Evolutionary conservation across 148 eudicot genomes (phyloP), one percentile per base, ranked within the genome.

Genomic region (Vaccinium vitisidaea): DNA sequence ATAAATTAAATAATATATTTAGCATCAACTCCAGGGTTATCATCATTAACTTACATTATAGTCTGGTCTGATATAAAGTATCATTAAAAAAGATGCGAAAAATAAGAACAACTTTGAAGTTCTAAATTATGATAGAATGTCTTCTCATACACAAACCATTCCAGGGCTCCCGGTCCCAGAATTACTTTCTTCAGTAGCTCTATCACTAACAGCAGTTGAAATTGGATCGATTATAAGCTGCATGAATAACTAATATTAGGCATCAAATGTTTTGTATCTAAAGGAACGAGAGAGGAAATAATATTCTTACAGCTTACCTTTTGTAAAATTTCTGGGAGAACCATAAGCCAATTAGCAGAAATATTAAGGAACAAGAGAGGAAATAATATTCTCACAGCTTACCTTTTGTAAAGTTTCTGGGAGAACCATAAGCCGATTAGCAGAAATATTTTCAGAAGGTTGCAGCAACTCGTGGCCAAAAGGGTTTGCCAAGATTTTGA

Each of bases 401-500:
- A 27, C 30, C 30, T 27, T 27, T 27, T 27, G 30, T 27, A 27
- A 27, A 27, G 30, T 27, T 27, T 27, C 30, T 27, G 30, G 30
- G 30, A 27, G 30, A 27, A 27, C 30, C 30, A 27, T 27, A 27
- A 27, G 30, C 30, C 30, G 30, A 27, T 27, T 27, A 27, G 30
- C 78, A 8, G 86, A 50, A 30, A 61, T 82, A 53, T 86, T 81
- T 69, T 86, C 90, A 69, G 81, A 63, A 73, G 83, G 86, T 32
- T 85, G 76, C 56, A 84, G 73, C 75, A 88, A 70, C 13, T 87
- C 74, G 83, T 84, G 83, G 39, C 89, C 92, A 39, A 80, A 82
- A 32, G 75, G 36, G 79, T 83, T 84, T 61, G 88, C 88, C 74
- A 89, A 85, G 43, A 89, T 81, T 83, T 89, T 89, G 69, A 87